Base-by-base conservation (phyloP, 768 basidiomycete species). In the Chalciporus chontae region DNA sequence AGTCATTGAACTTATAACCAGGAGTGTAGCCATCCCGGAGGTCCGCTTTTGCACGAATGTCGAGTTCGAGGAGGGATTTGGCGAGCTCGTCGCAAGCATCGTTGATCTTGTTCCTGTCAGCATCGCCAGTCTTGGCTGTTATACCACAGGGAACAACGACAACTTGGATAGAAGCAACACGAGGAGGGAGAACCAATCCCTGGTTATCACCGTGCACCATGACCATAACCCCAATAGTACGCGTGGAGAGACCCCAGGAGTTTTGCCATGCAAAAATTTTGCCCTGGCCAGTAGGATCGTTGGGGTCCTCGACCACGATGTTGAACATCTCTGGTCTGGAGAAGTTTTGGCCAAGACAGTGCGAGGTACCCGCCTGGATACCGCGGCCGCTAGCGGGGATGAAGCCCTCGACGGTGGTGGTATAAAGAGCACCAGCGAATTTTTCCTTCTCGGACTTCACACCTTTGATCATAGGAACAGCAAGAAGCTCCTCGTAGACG, bases 181-280 rank as follows among this genome's bases (percentile, higher is more conserved):
- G 79, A 53, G 96, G 96, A n/a, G 96, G 96, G 48, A 98, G 83
- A 11, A 98, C 94, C 57, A 99, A 71, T 14, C 96, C 96, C 64
- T 96, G 90, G 67, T 99, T 93, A 68, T 99, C 96, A 29, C 95
- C 94, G 64, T 99, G 95, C 5, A 91, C 84, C 96, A 99, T 99
- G 59, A 96, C 94, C 95, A 97, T 97, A 49, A 97, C 90, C 63
- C 96, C 96, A 60, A 99, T 92, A 23, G 90, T 81, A 50, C 96
- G 78, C n/a, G 95, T 98, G 41, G 89, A 91, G 46, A 98, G 73
- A 62, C 96, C 96, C 96, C 96, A 98, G 29, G 91, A 94, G 72
- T 97, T 99, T 71, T 98, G 95, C 93, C 94, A 98, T 10, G 93
- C 94, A 56, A 86, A 85, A 0, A 80, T 68, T 75, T 94, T 94